Percentiles rank a stretch among this genome's conserved stretches.
These are phyloP conservation scores for Diutina pseudorugosa DNA, from an alignment of 1,139 yeast species.

Conservation along the genomic window DNA sequence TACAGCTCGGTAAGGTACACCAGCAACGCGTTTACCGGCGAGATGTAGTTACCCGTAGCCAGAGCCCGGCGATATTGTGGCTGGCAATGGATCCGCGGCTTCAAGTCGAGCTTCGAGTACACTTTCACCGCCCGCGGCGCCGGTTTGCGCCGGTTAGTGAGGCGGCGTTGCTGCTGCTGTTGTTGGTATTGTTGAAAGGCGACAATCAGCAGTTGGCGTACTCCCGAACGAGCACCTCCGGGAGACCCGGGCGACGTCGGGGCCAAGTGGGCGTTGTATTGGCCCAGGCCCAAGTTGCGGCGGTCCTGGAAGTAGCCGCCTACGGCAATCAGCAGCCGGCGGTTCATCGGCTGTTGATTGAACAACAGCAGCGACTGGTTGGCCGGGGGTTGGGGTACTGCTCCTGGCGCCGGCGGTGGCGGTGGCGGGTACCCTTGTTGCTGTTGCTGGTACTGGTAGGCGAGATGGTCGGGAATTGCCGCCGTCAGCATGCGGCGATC, in stretches of 20 bases:
- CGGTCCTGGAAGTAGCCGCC: constrained; percentile 4
- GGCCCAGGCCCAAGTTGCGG: background rate
- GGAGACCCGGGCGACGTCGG: background rate
- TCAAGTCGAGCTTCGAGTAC: constrained; percentile 38
- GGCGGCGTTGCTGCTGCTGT: constrained; percentile 5
- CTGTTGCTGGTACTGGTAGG: background rate
- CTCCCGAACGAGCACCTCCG: background rate
- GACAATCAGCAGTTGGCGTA: constrained; percentile 2
- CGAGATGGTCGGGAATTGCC: constrained; percentile 2
- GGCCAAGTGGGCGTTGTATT: background rate
- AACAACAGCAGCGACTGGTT: background rate
- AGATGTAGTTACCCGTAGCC: constrained; percentile 62
- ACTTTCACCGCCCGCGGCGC: constrained; percentile 31
- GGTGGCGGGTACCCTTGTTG: background rate
- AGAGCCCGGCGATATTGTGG: constrained; percentile 79
- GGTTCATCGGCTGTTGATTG: background rate
- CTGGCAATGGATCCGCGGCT: constrained; percentile 48
- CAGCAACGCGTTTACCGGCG: constrained; percentile 82
- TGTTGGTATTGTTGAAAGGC: constrained; percentile 1
- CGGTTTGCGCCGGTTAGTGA: constrained; percentile 14
- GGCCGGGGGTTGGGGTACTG: background rate
- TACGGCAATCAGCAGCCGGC: constrained; percentile 3
- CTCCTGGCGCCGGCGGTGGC: background rate
- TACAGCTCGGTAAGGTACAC: constrained; percentile 70
- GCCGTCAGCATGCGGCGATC: constrained; percentile 37